phyloP scores from a whole-genome alignment of 805 yeast genomes.

The Candida xiaguanensis region DNA sequence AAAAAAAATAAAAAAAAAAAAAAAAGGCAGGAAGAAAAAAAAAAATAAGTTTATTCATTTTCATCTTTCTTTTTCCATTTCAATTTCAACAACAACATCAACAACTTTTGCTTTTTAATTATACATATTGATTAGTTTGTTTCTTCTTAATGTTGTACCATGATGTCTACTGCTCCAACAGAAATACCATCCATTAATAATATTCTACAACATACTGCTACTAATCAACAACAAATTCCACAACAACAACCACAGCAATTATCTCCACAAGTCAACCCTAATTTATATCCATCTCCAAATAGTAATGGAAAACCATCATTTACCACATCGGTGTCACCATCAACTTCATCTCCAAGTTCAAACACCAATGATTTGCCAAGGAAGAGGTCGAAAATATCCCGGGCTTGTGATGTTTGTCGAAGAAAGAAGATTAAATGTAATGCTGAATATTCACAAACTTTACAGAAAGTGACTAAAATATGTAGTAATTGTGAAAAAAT shows the following conservation, averaged over 20 bases:
- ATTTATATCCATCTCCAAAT: too few species aligned
- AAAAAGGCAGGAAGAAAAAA: too few species aligned
- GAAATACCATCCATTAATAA: conserved; percentile 4
- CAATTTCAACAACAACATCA: not conserved
- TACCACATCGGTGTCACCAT: conserved; percentile 1
- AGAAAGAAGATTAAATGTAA: conserved; percentile 71
- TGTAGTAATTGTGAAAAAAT: conserved; percentile 64
- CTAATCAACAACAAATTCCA: not conserved
- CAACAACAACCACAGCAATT: not conserved
- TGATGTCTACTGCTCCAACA: conserved; percentile 2
- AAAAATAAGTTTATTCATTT: too few species aligned
- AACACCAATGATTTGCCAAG: conserved; percentile 28
- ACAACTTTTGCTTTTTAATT: not conserved
- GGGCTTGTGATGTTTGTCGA: conserved; percentile 82
- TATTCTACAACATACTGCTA: not conserved
- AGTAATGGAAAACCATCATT: too few species aligned
- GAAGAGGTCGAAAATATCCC: conserved; percentile 67
- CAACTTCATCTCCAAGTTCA: conserved; percentile 1
- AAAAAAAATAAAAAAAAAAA: too few species aligned
- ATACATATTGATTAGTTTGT: not conserved
- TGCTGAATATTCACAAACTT: conserved; percentile 46
- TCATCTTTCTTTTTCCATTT: too few species aligned
- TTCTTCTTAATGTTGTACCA: not conserved
- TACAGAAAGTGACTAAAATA: conserved; percentile 44
- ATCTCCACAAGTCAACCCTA: not conserved